Evolutionary conservation across 768 basidiomycete genomes (phyloP).

Genomic region (Trametes meyenii): DNA sequence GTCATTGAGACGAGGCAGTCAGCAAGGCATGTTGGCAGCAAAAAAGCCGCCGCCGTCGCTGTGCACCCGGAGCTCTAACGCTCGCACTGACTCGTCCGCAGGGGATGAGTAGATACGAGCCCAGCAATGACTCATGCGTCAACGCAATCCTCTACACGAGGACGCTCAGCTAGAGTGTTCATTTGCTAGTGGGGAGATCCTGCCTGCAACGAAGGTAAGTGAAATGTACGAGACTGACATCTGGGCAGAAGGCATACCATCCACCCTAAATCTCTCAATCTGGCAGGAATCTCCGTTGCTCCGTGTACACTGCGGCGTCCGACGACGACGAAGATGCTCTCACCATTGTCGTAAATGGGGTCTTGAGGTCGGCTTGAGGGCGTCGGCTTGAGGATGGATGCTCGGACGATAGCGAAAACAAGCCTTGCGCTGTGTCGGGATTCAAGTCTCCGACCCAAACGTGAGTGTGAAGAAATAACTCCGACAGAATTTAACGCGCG

Average conservation of each 20-base stretch:
- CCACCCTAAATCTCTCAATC: constrained; percentile 25
- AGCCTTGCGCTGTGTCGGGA: neutral
- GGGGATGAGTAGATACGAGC: constrained; percentile 30
- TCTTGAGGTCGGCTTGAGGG: constrained; percentile 21
- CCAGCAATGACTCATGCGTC: constrained; percentile 48
- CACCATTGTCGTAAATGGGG: constrained; percentile 26
- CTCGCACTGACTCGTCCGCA: constrained; percentile 31
- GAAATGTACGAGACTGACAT: constrained; percentile 12
- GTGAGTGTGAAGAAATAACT: neutral
- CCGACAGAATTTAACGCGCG: neutral
- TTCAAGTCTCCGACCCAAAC: constrained; percentile 15
- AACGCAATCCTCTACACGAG: constrained; percentile 32
- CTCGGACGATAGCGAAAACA: neutral
- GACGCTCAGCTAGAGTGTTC: constrained; percentile 40
- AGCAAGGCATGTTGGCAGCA: constrained; percentile 29
- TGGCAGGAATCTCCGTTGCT: constrained; percentile 23
- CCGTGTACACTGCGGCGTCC: constrained; percentile 21
- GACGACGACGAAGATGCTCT: constrained; percentile 7
- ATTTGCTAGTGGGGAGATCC: constrained; percentile 18
- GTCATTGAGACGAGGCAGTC: constrained; percentile 83
- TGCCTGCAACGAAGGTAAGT: constrained; percentile 10
- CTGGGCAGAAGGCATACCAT: constrained; percentile 30
- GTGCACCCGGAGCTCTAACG: constrained; percentile 58
- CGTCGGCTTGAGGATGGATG: constrained; percentile 19
- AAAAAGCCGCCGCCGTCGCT: constrained; percentile 36